Conservation (phyloP, 2,329 filamentous ascomycete species). For the Stachybotrys chartarum region DNA sequence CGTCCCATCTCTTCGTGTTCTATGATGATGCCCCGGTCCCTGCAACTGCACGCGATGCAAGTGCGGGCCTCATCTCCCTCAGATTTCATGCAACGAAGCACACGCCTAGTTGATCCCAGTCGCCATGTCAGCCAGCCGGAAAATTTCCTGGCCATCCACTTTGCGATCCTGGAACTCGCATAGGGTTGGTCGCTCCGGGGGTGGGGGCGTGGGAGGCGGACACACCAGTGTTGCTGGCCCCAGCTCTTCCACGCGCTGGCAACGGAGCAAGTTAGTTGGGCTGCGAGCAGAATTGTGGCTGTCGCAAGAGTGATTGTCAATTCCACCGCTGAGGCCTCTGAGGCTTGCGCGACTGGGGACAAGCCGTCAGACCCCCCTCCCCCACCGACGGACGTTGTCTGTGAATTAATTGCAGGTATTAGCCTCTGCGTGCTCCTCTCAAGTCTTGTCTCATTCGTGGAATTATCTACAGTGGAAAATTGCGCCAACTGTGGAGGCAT, state of each 20-base stretch:
- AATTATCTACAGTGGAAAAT: not conserved
- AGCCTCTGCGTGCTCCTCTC: not conserved
- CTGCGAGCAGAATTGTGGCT: no score
- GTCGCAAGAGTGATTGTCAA: no score
- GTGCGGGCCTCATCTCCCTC: slow-evolving; percentile 6
- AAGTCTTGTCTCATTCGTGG: not conserved
- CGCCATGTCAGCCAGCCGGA: slow-evolving; percentile 9
- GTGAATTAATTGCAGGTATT: not conserved
- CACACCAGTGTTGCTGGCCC: not conserved
- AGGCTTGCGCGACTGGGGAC: no score
- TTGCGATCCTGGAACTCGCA: not conserved
- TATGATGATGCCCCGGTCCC: not conserved
- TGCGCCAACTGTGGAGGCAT: not conserved
- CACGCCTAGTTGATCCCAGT: slow-evolving; percentile 2
- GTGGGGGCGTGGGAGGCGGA: not conserved
- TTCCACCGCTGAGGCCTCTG: no score
- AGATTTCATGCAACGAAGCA: slow-evolving; percentile 4
- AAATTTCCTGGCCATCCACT: slow-evolving; percentile 7
- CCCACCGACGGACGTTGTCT: no score
- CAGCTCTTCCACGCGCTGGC: not conserved
- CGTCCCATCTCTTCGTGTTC: not conserved
- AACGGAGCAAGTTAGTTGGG: not conserved
- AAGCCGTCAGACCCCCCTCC: no score
- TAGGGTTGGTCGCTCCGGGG: not conserved
- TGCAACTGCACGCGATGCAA: slow-evolving; percentile 10